Evolutionary conservation across 192 early-diverging fungal genomes (phyloP), one percentile per base, ranked within the genome.

Genomic region (Rhizophagus sp.): DNA sequence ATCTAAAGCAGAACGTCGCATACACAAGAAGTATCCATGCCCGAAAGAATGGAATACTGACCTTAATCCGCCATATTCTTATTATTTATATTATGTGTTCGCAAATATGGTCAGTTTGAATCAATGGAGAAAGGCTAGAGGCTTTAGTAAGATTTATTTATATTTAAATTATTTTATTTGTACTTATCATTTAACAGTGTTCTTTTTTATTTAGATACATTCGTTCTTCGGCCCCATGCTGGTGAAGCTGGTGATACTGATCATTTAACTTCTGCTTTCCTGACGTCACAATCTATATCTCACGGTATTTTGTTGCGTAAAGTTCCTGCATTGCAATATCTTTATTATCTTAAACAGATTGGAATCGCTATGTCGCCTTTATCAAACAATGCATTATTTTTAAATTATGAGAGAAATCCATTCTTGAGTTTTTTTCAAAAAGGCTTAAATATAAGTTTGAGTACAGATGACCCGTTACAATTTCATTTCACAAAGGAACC

Each of bases 401-500:
- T 98, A 69, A 94, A 92, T 25, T 97, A 95, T 81, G 96, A 98
- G 84, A 89, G 96, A 76, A 97, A 98, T 81, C 96, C 96, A 2
- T 94, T 98, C 78, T 89, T 93, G 70, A 82, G 89, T 11, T 98
- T 95, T 85, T 97, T 97, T 88, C 94, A 98, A 78, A 91, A 96
- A 47, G 97, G 97, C 0, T 89, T 98, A 41, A 97, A 98, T 82
- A 94, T 98, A 10, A 93, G 93, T 15, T 84, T 98, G n/a, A 95
- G 94, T 22, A 97, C 96, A 2, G 97, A 98, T 80, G 97, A 98
- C 83, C 97, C 97, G 12, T 79, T 98, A 52, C 97, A 98, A 84
- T 97, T 98, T 86, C 97, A 98, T 81, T 97, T 95, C 73, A 98
- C 97, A 11, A 96, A 95, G 82, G 97, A 98, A 83, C 97, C 97